phyloP scores from a whole-genome alignment of 2,329 filamentous ascomycete genomes.

The Clonostachys byssicola region DNA sequence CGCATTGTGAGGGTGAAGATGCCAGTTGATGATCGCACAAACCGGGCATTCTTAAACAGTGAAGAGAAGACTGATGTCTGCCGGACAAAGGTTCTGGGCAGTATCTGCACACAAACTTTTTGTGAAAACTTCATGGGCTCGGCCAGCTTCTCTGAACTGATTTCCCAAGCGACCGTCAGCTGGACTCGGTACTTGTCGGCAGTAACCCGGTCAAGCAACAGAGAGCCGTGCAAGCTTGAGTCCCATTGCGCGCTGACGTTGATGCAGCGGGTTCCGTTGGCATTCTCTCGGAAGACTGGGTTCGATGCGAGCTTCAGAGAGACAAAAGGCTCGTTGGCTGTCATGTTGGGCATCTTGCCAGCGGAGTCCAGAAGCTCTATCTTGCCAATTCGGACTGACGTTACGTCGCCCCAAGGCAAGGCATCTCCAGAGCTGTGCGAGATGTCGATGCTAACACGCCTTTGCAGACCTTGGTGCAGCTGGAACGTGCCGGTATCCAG shows the following conservation, averaged over 20 bases:
- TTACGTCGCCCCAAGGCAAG: constrained; percentile 83
- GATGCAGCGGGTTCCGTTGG: constrained; percentile 85
- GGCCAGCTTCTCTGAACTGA: constrained; percentile 77
- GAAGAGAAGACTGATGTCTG: constrained; percentile 84
- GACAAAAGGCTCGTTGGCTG: constrained; percentile 68
- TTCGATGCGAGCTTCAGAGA: constrained; percentile 71
- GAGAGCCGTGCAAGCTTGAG: constrained; percentile 84
- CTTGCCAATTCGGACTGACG: constrained; percentile 70
- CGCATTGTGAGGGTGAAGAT: constrained; percentile 86
- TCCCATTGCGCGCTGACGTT: constrained; percentile 94
- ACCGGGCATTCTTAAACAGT: constrained; percentile 78
- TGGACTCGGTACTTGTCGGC: constrained; percentile 91
- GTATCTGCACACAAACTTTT: constrained; percentile 76
- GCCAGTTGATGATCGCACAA: constrained; percentile 81
- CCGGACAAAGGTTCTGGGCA: constrained; percentile 78
- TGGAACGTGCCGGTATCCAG: constrained; percentile 90
- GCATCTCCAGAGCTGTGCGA: constrained; percentile 86
- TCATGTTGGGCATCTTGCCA: constrained; percentile 80
- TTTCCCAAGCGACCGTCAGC: constrained; percentile 81
- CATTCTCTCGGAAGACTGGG: constrained; percentile 77
- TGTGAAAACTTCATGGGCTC: constrained; percentile 84
- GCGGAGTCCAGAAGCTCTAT: constrained; percentile 80
- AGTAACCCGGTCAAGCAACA: constrained; percentile 90
- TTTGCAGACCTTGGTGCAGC: constrained; percentile 89
- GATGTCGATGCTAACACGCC: constrained; percentile 82